These are phyloP conservation scores for Wickerhamiella hasegawae DNA, from an alignment of 805 yeast genomes.

Conservation along the genomic window DNA sequence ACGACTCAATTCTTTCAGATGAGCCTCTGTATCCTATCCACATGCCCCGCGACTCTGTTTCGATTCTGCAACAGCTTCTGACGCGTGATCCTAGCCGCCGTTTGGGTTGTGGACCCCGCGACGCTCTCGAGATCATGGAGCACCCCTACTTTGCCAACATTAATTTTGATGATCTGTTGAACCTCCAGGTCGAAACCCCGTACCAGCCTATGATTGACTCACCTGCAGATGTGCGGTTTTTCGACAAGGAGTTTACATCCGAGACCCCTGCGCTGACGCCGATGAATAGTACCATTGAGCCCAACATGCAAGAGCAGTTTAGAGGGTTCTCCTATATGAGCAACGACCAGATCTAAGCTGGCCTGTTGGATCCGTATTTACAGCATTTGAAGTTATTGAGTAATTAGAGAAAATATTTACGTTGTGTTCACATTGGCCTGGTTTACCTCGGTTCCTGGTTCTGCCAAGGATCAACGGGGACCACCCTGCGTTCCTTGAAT, in stretches of 20 bases:
- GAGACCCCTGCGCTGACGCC: constrained; percentile 94
- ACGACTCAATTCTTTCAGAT: constrained; percentile 89
- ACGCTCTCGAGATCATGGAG: constrained; percentile 86
- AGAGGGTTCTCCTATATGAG: constrained; percentile 75
- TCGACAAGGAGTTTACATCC: constrained; percentile 86
- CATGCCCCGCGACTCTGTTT: constrained; percentile 94
- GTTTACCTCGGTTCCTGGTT: no score
- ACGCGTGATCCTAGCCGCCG: constrained; percentile 78
- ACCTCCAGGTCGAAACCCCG: constrained; percentile 67
- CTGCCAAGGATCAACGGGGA: no score
- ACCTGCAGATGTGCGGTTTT: constrained; percentile 82
- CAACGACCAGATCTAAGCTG: constrained; percentile 19
- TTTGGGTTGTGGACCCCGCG: constrained; percentile 74
- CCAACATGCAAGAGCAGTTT: constrained; percentile 88
- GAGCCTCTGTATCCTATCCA: constrained; percentile 94
- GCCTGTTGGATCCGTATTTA: no score
- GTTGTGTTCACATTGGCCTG: no score
- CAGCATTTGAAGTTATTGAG: no score
- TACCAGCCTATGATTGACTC: constrained; percentile 74
- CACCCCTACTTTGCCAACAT: constrained; percentile 88
- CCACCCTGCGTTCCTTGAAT: no score
- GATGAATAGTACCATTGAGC: constrained; percentile 70
- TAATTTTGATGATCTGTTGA: constrained; percentile 71
- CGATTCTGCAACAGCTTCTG: constrained; percentile 75
- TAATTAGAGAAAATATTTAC: no score